Base-by-base conservation (phyloP, 495 filamentous ascomycete genomes). In the Saxispiralis lemnorum region DNA sequence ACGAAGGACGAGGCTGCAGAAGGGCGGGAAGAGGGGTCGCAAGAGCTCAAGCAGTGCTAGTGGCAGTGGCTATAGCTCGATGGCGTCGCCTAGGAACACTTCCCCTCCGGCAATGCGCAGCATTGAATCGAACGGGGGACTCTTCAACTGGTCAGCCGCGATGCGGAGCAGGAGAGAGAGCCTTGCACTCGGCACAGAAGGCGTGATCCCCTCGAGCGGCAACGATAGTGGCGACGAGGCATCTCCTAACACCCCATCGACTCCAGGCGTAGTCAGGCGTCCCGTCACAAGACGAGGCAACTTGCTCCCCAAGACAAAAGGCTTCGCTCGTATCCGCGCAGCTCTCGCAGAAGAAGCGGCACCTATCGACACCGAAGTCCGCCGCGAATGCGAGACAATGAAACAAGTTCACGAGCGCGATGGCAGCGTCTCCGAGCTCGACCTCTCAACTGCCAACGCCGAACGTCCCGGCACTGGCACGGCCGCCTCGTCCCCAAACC, bases 231-330 rank as follows among this genome's bases (percentile, higher is more conserved):
- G 89, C 38, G 87, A 93, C 47, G 79, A 77, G 31, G 66, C 70
- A 32, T 69, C 64, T 37, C 60, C 58, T 12, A 55, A 59, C 4
- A 52, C 54, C 21, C 59, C 56, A 6, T 57, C 62, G 6, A 70
- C 68, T 54, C 60, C 61, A n/a, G 72, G 71, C 37, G 75, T 81
- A 2, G 64, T 80, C 13, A 66, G 73, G 32, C 63, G 77, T 45
- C 72, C 76, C 7, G 89, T 97, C 12, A 93, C 85, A 16, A 69
- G 89, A 24, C 69, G 88, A 43, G 79, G 88, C 2, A 96, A 86
- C 58, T 66, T 97, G 51, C 61, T 97, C 80, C 89, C 89, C 13
- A 99, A 99, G 65, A 83, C 87, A 0, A 93, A 93, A 63, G 81
- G 74, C 0, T 96, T 96, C 60, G 84, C 87, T 1, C 79, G 89